These are phyloP conservation scores for Psilocybe cubensis DNA, from an alignment of 768 basidiomycete genomes.

Conservation along the genomic window DNA sequence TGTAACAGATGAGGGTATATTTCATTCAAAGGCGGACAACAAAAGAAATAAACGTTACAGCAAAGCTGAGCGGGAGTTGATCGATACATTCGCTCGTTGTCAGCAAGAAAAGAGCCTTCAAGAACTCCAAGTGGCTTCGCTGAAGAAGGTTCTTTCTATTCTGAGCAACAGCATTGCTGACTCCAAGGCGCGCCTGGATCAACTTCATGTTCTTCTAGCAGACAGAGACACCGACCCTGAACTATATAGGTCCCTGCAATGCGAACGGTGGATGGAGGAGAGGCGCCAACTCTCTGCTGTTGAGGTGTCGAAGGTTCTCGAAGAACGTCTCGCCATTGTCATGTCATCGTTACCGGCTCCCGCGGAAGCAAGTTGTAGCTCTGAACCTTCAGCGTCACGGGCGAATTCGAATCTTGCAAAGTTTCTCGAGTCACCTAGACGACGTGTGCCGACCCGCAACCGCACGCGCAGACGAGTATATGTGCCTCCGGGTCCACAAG, in stretches of 20 bases:
- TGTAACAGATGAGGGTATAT: not conserved
- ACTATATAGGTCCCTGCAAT: conserved; percentile 40
- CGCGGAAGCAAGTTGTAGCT: not conserved
- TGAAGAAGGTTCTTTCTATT: conserved; percentile 46
- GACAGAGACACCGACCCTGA: conserved; percentile 42
- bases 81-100: not conserved
- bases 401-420: conserved; percentile 34
- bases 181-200: conserved; percentile 43
- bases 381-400: not conserved
- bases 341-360: conserved; percentile 9
- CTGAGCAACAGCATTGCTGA: conserved; percentile 49
- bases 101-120: conserved; percentile 20
- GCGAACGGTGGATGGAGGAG: conserved; percentile 56
- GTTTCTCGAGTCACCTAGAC: conserved; percentile 42
- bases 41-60: not conserved
- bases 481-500: conserved; percentile 2
- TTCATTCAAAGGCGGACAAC: not conserved
- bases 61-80: not conserved
- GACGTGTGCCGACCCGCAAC: conserved; percentile 35
- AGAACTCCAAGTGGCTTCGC: conserved; percentile 50
- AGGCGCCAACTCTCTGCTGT: conserved; percentile 39
- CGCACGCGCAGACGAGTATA: conserved; percentile 29
- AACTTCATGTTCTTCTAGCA: conserved; percentile 39
- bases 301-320: conserved; percentile 38
- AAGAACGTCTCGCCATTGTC: conserved; percentile 32